These are phyloP conservation scores for Colletotrichum godetiae DNA, from an alignment of 2,329 filamentous ascomycete species.

Conservation along the genomic window DNA sequence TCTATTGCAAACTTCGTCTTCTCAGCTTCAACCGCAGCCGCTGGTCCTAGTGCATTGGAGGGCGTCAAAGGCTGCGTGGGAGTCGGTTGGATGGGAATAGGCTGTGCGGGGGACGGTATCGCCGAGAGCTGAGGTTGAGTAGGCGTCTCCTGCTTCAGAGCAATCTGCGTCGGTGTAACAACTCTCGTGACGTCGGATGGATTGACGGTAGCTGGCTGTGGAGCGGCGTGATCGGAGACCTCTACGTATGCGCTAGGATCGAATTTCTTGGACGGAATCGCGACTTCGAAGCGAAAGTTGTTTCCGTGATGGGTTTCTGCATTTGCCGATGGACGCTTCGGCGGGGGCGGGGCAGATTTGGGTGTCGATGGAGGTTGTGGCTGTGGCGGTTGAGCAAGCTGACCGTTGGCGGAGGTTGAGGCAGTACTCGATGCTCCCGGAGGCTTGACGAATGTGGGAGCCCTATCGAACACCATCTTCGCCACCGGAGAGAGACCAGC, in stretches of 20 bases:
- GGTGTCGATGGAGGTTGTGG: conserved; percentile 35
- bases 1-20: conserved; percentile 57
- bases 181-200: conserved; percentile 8
- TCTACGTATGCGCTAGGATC: conserved; percentile 52
- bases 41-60: background rate
- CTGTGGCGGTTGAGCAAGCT: conserved; percentile 24
- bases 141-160: conserved; percentile 2
- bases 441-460: conserved; percentile 53
- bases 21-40: background rate
- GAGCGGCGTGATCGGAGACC: conserved; percentile 40
- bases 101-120: background rate
- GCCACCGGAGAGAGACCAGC: conserved; percentile 63
- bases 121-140: background rate
- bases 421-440: conserved; percentile 46
- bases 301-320: conserved; percentile 48
- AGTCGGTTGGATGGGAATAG: background rate
- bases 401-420: conserved; percentile 40
- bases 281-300: conserved; percentile 57
- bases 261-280: conserved; percentile 58
- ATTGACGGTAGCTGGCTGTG: conserved; percentile 33
- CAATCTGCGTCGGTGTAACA: background rate
- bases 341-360: conserved; percentile 20
- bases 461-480: conserved; percentile 58
- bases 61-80: background rate
- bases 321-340: conserved; percentile 36